phyloP scores from a whole-genome alignment of 345 rosid species.

The Lepidium didymum region DNA sequence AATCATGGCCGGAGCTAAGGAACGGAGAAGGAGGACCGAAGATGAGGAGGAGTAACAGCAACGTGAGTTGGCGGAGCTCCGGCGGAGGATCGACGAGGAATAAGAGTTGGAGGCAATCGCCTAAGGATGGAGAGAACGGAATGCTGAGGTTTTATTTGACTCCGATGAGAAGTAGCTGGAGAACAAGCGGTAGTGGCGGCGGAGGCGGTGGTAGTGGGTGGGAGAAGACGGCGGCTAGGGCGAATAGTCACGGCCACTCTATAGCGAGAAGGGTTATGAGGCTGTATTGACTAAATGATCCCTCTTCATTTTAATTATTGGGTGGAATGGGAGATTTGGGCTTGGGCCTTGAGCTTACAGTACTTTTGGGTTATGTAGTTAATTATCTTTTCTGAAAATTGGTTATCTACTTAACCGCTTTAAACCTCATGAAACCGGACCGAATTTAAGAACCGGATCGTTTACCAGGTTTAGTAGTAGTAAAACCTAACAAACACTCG shows the following conservation, averaged over 20 bases:
- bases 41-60: conserved; percentile 85
- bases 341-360: background rate
- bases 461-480: background rate
- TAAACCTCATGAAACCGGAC: background rate
- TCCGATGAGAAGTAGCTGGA: conserved; percentile 62
- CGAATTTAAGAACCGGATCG: background rate
- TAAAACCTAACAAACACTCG: background rate
- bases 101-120: conserved; percentile 68
- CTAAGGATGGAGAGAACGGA: conserved; percentile 67
- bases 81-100: conserved; percentile 49
- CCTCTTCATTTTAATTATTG: background rate
- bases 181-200: conserved; percentile 40
- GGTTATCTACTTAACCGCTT: background rate
- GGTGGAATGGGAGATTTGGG: background rate
- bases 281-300: conserved; percentile 52
- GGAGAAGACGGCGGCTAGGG: conserved; percentile 54
- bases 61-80: conserved; percentile 83
- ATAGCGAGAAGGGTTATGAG: conserved; percentile 80
- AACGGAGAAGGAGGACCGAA: conserved; percentile 48
- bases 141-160: conserved; percentile 77
- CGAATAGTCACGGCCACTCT: conserved; percentile 76
- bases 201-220: conserved; percentile 18
- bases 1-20: conserved; percentile 80
- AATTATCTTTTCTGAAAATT: background rate
- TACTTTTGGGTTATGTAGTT: background rate